These are phyloP conservation scores for Spathaspora passalidarum DNA, from an alignment of 805 yeast species.

Conservation along the genomic window DNA sequence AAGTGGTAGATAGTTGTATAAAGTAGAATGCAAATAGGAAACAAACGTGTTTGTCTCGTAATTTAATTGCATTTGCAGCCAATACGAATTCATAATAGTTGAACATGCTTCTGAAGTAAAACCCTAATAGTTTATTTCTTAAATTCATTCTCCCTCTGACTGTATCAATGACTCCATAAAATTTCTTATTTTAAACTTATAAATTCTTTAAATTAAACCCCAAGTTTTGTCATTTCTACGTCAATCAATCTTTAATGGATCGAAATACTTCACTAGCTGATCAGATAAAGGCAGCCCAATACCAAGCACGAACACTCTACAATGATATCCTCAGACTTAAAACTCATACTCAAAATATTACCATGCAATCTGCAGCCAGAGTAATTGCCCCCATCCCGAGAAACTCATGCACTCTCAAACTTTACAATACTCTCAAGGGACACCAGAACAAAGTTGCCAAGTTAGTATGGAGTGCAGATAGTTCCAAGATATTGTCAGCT, in stretches of 20 bases:
- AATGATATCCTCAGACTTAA: constrained; percentile 47
- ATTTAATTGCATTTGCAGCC: no score
- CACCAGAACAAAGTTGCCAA: constrained; percentile 74
- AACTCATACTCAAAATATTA: constrained; percentile 42
- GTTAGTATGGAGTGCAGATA: constrained; percentile 65
- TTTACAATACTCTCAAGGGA: constrained; percentile 46
- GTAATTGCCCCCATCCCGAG: constrained; percentile 30
- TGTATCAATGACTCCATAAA: no score
- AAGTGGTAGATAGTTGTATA: no score
- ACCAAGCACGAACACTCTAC: constrained; percentile 47
- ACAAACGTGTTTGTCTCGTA: no score
- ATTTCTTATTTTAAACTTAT: no score
- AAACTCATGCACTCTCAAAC: constrained; percentile 23
- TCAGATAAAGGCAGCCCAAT: constrained; percentile 31
- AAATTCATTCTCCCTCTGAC: no score
- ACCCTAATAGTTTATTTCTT: no score
- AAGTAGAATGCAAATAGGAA: no score
- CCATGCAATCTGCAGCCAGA: constrained; percentile 37
- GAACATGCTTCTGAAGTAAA: no score
- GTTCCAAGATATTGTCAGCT: constrained; percentile 61
- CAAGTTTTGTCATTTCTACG: not conserved
- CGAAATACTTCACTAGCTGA: constrained; percentile 1
- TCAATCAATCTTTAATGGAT: not conserved
- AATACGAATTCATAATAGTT: no score
- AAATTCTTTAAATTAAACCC: not conserved